Percentiles rank a stretch among this genome's conserved stretches.
phyloP scores from a whole-genome alignment of 2,329 filamentous ascomycete genomes.

The Camptophora hylomeconis region DNA sequence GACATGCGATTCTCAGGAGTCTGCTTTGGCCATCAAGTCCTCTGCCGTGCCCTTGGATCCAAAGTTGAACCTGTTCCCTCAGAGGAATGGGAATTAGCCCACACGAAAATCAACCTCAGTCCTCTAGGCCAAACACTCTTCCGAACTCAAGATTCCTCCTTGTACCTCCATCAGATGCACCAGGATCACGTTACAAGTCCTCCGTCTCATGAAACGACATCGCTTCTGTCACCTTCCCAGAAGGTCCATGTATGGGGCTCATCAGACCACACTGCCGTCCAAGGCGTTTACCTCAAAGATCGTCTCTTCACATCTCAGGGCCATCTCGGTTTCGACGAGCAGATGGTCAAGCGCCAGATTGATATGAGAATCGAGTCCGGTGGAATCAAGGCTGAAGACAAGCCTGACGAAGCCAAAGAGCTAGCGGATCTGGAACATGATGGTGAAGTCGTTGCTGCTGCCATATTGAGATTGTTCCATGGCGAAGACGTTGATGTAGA shows the following conservation, averaged over 20 bases:
- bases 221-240: slow-evolving; percentile 26
- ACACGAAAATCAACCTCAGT: slow-evolving; percentile 29
- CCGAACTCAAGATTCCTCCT: slow-evolving; percentile 20
- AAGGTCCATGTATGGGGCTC: slow-evolving; percentile 38
- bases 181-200: slow-evolving; percentile 28
- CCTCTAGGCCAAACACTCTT: slow-evolving; percentile 30
- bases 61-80: slow-evolving; percentile 24
- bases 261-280: slow-evolving; percentile 31
- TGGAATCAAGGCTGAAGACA: slow-evolving; percentile 24
- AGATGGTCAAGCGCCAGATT: slow-evolving; percentile 33
- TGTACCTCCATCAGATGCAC: slow-evolving; percentile 36
- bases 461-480: slow-evolving; percentile 34
- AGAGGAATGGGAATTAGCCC: slow-evolving; percentile 34
- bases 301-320: slow-evolving; percentile 35
- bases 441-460: slow-evolving; percentile 25
- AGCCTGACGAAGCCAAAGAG: slow-evolving; percentile 25
- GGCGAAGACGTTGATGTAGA: slow-evolving; percentile 34
- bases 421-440: slow-evolving; percentile 28
- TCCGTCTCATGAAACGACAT: slow-evolving; percentile 19
- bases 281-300: slow-evolving; percentile 33
- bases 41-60: slow-evolving; percentile 31
- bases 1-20: slow-evolving; percentile 38
- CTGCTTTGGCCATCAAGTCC: slow-evolving; percentile 37
- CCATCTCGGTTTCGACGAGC: slow-evolving; percentile 34
- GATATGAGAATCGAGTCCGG: slow-evolving; percentile 31